Conservation (phyloP, 2,329 filamentous ascomycete species). For the Leptographium radiaticola region DNA sequence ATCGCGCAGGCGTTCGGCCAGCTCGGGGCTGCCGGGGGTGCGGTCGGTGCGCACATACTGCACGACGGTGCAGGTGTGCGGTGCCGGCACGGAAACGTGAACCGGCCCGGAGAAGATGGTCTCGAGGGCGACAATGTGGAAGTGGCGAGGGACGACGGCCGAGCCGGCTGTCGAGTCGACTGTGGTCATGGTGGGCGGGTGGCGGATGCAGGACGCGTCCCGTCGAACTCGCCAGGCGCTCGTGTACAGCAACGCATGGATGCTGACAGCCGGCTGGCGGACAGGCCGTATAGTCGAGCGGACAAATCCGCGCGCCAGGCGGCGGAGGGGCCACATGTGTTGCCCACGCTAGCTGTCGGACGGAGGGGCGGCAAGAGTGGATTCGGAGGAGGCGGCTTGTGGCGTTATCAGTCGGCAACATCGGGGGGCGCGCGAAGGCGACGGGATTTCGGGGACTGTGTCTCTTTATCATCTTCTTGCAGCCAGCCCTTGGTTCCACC, state of each 20-base stretch:
- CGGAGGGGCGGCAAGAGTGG: neutral
- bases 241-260: too few relatives aligned
- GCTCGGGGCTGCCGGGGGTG: slow-evolving; percentile 12
- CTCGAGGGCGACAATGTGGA: slow-evolving; percentile 20
- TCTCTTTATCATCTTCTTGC: neutral
- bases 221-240: too few relatives aligned
- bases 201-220: neutral
- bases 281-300: neutral
- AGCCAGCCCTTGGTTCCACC: neutral
- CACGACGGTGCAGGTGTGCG: slow-evolving; percentile 17
- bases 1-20: slow-evolving; percentile 15
- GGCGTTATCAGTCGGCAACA: too few relatives aligned
- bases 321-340: neutral
- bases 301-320: neutral
- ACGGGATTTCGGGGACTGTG: too few relatives aligned
- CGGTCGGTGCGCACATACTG: slow-evolving; percentile 14
- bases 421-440: too few relatives aligned
- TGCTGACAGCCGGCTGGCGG: too few relatives aligned
- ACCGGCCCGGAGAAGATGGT: slow-evolving; percentile 18
- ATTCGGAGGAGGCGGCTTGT: too few relatives aligned
- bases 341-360: neutral
- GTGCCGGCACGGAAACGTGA: slow-evolving; percentile 8
- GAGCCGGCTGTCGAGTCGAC: too few relatives aligned
- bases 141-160: slow-evolving; percentile 8
- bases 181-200: neutral